Percentiles rank a stretch among this genome's conserved stretches.
These are phyloP conservation scores for Cryptococcus neoformans DNA, from an alignment of 1,284 basidiomycete genomes.

Conservation along the genomic window DNA sequence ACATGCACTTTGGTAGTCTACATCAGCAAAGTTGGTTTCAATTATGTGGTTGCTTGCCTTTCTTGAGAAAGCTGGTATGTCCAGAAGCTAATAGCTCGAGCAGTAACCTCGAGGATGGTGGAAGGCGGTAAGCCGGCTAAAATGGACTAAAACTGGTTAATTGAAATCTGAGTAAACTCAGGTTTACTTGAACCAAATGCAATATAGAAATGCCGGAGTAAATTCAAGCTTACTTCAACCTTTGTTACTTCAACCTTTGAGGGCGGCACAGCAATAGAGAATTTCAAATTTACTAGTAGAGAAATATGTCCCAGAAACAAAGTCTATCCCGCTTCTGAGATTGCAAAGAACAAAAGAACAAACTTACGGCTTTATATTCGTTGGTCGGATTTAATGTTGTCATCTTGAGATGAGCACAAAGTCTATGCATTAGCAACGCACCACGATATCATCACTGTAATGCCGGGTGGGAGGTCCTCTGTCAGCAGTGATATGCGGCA, in stretches of 20 bases:
- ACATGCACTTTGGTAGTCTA: constrained; percentile 16
- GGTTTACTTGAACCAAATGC: no score
- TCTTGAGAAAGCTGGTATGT: constrained; percentile 33
- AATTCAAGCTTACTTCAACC: no score
- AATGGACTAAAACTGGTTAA: constrained; percentile 17
- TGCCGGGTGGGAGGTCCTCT: background rate
- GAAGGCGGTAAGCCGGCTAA: constrained; percentile 26
- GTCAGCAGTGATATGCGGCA: constrained; percentile 1
- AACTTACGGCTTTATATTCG: constrained; percentile 27
- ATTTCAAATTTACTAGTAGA: no score
- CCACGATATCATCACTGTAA: constrained; percentile 29
- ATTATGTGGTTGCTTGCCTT: constrained; percentile 9
- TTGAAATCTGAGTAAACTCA: no score
- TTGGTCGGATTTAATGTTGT: constrained; percentile 25
- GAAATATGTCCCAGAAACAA: no score
- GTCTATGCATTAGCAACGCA: constrained; percentile 1
- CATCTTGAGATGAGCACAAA: constrained; percentile 8
- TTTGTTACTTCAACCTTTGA: background rate
- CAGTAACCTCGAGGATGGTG: constrained; percentile 25
- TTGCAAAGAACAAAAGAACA: background rate
- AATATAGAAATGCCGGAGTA: no score
- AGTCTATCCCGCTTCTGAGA: no score
- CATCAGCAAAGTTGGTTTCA: background rate
- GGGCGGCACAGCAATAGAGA: background rate
- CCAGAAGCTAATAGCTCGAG: constrained; percentile 30